Evolutionary conservation across 2,329 filamentous ascomycete genomes (phyloP), one percentile per base, ranked within the genome.

Genomic region (Colletotrichum sidae): DNA sequence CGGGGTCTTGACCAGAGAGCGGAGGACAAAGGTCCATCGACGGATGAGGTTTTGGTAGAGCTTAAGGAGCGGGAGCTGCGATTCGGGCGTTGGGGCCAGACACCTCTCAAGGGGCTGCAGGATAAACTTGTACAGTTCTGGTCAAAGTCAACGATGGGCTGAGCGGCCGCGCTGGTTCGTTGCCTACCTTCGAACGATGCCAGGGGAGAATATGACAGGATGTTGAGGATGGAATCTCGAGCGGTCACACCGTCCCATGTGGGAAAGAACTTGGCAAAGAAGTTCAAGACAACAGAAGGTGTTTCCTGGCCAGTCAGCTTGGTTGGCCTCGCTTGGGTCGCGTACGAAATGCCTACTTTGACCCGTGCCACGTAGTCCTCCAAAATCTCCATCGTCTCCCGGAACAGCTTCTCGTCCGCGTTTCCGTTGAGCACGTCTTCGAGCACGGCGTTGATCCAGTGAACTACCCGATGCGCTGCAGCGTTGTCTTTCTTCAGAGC

Each of bases 41-140:
- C 82, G 84, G 50, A 95, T 83, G 6, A 96, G 79, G 10, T 78
- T 76, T 2, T 85, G 89, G 76, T 95, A 96, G 67, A 93, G 88
- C 2, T 76, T 76, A 3, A 96, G 82, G 2, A 96, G 78, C 2
- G 80, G 80, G 0, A 85, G 72, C 70, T 89, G 90, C 0, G 88
- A 87, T 6, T 80, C 72, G 0, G 81, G 64, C 1, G 75, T 75
- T 10, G 61, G 47, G 6, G 65, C 54, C 2, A 69, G 67, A 17
- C 67, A 69, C 25, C 44, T 63, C 70, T 91, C 87, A 11, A 90
- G 76, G 1, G 79, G 81, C 33, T 78, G 72, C 17, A 90, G 81
- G 11, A 85, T 77, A n/a, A 78, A 74, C 34, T 72, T 46, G 60
- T 84, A 80, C 2, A 89, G 75, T 50, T 86, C 88, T 90, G 61